Evolutionary conservation across 495 filamentous ascomycete species (phyloP).

Genomic region (Daldinia decipiens): DNA sequence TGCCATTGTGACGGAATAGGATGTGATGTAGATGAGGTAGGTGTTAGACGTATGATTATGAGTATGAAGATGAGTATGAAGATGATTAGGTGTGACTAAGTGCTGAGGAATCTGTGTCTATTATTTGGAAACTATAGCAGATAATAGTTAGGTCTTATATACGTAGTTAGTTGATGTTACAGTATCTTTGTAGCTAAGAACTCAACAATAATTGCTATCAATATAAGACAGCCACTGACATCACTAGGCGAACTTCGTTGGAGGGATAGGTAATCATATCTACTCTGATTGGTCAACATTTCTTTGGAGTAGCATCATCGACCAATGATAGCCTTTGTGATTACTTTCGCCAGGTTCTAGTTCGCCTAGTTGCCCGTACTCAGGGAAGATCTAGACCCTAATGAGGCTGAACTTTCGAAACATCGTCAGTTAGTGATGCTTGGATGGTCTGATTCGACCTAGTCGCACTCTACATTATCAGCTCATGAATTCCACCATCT

Average conservation of each 20-base stretch:
- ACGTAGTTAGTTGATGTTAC: background rate
- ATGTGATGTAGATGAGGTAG: constrained; percentile 9
- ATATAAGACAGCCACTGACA: constrained; percentile 31
- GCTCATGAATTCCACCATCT: constrained; percentile 1
- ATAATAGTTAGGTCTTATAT: background rate
- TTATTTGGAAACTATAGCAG: background rate
- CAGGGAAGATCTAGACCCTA: constrained; percentile 25
- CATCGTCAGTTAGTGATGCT: background rate
- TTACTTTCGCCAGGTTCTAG: constrained; percentile 22
- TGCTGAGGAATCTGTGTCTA: background rate
- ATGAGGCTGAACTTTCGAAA: constrained; percentile 25
- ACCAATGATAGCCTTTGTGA: constrained; percentile 34
- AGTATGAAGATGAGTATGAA: background rate
- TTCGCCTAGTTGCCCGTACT: constrained; percentile 8
- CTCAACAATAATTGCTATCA: constrained; percentile 1
- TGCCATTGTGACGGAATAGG: constrained; percentile 37
- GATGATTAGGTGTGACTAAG: background rate
- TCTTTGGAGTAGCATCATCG: background rate
- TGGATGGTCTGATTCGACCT: constrained; percentile 25
- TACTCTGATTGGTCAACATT: constrained; percentile 25
- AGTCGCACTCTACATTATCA: constrained; percentile 9
- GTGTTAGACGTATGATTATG: background rate
- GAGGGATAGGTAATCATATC: constrained; percentile 40
- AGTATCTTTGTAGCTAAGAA: background rate
- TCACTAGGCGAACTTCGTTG: constrained; percentile 25